Evolutionary conservation across 2,329 filamentous ascomycete species (phyloP), one percentile per base, ranked within the genome.

Genomic region (Fusarium chaquense): DNA sequence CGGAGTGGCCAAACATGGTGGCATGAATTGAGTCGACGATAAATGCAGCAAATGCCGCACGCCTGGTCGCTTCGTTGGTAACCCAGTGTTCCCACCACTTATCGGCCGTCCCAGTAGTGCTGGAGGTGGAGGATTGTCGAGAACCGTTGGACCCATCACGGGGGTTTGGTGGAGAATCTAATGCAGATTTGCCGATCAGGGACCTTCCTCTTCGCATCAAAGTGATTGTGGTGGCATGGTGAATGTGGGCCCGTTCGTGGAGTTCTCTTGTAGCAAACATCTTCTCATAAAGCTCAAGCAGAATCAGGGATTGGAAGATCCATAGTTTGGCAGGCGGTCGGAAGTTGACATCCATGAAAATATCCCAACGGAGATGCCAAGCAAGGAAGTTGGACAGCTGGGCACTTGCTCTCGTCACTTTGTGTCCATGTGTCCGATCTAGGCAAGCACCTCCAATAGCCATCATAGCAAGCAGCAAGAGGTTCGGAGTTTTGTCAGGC

Each of bases 1-100:
- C 95, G 5, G 94, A 96, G 79, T 98, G 96, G 0, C 95, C 96
- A 79, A 98, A 98, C 92, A 99, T 98, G 30, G 94, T 97, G 2
- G 94, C 94, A 79, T 99, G 96, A 3, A 94, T 97, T 6, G 94
- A 97, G 78, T 99, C 96, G 70, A 98, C 91, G 44, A 98, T 89
- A 76, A 98, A 98, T 0, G 96, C 96, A 1, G 93, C 94, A 81
- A 98, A 98, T 0, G 95, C 96, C 5, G 92, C 93, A 62, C 96
- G 89, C 32, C 93, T 87, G 0, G 94, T 98, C 2, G 95, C 92
- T 78, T 99, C 96, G 52, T 94, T 94, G 15, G 91, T 94, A 74
- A 98, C 96, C 96, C 96, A 98, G 73, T 93, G 90, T 73, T 94
- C 92, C 96, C 96, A 99, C 85, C 92, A 96, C 70, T 97, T 94